Evolutionary conservation across 176 grass and related monocot species (phyloP).

Genomic region (Ananas comosus): DNA sequence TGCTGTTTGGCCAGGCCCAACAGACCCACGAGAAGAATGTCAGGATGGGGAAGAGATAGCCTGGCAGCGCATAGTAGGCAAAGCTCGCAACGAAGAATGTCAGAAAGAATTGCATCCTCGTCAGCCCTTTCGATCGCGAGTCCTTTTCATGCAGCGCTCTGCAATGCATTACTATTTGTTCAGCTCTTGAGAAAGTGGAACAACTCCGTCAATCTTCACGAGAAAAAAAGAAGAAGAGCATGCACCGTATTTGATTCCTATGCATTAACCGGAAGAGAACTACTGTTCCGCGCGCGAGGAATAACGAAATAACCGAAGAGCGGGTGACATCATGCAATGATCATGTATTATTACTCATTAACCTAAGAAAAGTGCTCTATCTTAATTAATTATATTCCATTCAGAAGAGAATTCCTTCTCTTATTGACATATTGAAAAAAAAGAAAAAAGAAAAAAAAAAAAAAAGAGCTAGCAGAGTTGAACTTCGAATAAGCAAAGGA

Average conservation of each 20-base stretch:
- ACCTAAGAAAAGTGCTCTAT: no score
- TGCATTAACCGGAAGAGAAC: no score
- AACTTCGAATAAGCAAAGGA: neutral
- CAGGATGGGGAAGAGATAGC: slow-evolving; percentile 72
- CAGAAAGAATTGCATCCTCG: slow-evolving; percentile 89
- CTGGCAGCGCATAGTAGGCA: slow-evolving; percentile 70
- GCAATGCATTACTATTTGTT: slow-evolving; percentile 6
- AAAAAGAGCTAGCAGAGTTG: no score
- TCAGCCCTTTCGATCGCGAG: slow-evolving; percentile 35
- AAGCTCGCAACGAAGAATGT: slow-evolving; percentile 73
- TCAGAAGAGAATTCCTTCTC: no score
- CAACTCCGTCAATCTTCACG: neutral
- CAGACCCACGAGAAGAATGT: slow-evolving; percentile 97
- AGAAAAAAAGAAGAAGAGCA: neutral
- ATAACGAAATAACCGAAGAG: no score
- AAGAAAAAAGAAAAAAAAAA: no score
- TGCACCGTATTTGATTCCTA: no score
- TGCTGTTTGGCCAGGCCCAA: slow-evolving; percentile 80
- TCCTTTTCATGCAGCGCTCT: slow-evolving; percentile 85
- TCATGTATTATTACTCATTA: no score
- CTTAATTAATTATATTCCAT: no score
- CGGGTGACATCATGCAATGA: no score
- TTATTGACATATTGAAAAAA: no score
- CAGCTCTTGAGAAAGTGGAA: neutral
- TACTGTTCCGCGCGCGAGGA: no score